A percentile compares a stretch with the other conserved stretches of the same genome.
Evolutionary conservation across 2,329 filamentous ascomycete species (phyloP).

Genomic region (Colletotrichum noveboracense): DNA sequence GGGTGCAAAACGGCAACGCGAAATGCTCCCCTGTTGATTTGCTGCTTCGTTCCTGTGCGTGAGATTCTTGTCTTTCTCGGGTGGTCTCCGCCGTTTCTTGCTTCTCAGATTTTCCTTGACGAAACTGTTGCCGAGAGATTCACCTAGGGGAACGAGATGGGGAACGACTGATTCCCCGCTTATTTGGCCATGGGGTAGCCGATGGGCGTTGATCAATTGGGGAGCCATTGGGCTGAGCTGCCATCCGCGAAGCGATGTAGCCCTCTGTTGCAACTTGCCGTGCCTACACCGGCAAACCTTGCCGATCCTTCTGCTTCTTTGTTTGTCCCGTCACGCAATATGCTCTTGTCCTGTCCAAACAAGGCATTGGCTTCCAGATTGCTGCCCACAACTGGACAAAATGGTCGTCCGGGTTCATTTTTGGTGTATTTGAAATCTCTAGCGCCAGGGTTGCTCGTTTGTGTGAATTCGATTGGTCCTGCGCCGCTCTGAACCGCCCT

Average conservation of each 20-base stretch:
- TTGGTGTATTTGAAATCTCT: neutral
- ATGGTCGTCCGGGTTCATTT: neutral
- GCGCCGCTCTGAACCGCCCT: neutral
- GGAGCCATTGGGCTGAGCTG: slow-evolving; percentile 16
- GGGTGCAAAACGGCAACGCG: neutral
- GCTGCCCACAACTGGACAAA: neutral
- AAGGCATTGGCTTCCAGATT: neutral
- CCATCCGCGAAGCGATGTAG: slow-evolving; percentile 18
- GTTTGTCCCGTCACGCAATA: neutral
- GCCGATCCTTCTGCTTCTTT: neutral
- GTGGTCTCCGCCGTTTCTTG: neutral
- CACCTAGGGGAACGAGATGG: neutral
- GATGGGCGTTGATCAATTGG: neutral
- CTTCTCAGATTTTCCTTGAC: neutral
- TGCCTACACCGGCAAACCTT: slow-evolving; percentile 4
- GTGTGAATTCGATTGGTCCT: neutral
- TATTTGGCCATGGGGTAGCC: neutral
- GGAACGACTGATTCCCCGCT: slow-evolving; percentile 4
- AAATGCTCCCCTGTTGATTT: neutral
- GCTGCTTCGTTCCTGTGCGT: neutral
- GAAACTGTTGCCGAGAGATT: neutral
- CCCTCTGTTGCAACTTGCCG: slow-evolving; percentile 7
- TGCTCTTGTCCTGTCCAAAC: neutral
- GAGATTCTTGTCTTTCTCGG: neutral
- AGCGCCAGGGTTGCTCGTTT: neutral